These are phyloP conservation scores for Xanthoconium stramineum DNA, from an alignment of 768 basidiomycete genomes.

Conservation along the genomic window DNA sequence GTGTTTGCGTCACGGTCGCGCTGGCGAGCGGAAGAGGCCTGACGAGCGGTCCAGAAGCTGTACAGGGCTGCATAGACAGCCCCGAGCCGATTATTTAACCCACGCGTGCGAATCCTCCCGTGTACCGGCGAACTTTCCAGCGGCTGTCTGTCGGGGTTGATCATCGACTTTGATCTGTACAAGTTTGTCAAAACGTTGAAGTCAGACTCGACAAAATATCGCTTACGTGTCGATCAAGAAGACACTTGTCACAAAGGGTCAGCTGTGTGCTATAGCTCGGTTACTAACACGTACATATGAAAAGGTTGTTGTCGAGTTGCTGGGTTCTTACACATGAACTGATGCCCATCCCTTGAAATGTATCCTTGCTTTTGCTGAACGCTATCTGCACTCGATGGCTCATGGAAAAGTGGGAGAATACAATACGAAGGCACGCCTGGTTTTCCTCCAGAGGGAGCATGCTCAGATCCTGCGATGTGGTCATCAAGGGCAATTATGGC, in stretches of 20 bases:
- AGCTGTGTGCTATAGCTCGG: background rate
- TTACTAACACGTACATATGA: slow-evolving; percentile 47
- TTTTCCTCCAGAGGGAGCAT: slow-evolving; percentile 35
- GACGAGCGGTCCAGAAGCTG: slow-evolving; percentile 52
- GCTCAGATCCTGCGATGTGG: slow-evolving; percentile 46
- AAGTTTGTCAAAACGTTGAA: background rate
- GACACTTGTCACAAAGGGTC: slow-evolving; percentile 5
- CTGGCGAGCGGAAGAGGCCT: slow-evolving; percentile 33
- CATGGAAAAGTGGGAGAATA: slow-evolving; percentile 53
- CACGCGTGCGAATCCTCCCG: slow-evolving; percentile 25
- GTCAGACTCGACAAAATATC: background rate
- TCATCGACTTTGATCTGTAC: slow-evolving; percentile 52
- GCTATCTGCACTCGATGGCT: slow-evolving; percentile 23
- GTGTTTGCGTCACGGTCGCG: slow-evolving; percentile 59
- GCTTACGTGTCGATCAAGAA: slow-evolving; percentile 22
- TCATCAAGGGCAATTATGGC: background rate
- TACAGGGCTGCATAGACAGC: slow-evolving; percentile 53
- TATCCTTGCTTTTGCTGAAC: slow-evolving; percentile 37
- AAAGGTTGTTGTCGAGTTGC: slow-evolving; percentile 46
- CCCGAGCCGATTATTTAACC: slow-evolving; percentile 48
- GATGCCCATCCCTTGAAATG: slow-evolving; percentile 27
- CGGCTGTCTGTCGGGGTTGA: slow-evolving; percentile 36
- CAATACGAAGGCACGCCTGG: slow-evolving; percentile 51
- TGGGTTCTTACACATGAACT: slow-evolving; percentile 53
- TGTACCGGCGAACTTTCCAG: slow-evolving; percentile 32